Conservation (phyloP, 192 early-diverging fungal species). For the Bifiguratus adelaidae region DNA sequence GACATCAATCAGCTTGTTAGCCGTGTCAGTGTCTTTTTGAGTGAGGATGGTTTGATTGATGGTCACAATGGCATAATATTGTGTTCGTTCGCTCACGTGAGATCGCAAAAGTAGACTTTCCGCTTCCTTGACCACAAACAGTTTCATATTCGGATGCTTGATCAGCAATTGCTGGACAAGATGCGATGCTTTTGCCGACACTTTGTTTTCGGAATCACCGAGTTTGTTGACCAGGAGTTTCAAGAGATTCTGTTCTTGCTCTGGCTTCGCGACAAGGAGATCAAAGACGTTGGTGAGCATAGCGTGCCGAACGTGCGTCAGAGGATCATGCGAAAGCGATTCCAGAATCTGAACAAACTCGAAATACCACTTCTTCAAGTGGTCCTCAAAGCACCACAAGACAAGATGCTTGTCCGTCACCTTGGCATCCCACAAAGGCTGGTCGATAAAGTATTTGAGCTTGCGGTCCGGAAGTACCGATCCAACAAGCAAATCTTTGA, state of each 20-base stretch:
- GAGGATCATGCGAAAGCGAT: conserved; percentile 75
- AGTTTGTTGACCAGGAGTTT: conserved; percentile 90
- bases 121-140: conserved; percentile 76
- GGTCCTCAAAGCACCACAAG: conserved; percentile 94
- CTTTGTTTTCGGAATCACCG: conserved; percentile 82
- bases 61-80: conserved; percentile 86
- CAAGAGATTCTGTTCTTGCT: conserved; percentile 94
- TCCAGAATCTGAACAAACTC: conserved; percentile 84
- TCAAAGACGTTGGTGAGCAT: conserved; percentile 67
- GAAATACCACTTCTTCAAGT: conserved; percentile 84
- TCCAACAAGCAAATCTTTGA: conserved; percentile 83
- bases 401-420: conserved; percentile 68
- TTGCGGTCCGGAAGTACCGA: conserved; percentile 82
- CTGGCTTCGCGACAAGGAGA: conserved; percentile 77
- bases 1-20: conserved; percentile 77
- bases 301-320: conserved; percentile 74
- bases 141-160: conserved; percentile 76
- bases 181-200: conserved; percentile 75
- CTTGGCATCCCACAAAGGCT: conserved; percentile 48
- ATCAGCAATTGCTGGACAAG: conserved; percentile 67
- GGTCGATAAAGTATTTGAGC: conserved; percentile 89
- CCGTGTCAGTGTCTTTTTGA: conserved; percentile 57
- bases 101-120: conserved; percentile 79
- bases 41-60: conserved; percentile 87
- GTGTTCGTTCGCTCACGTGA: conserved; percentile 63